Percentiles rank a stretch among this genome's conserved stretches.
Conservation (phyloP, 495 filamentous ascomycete genomes). For the Polyplosphaeria fusca region DNA sequence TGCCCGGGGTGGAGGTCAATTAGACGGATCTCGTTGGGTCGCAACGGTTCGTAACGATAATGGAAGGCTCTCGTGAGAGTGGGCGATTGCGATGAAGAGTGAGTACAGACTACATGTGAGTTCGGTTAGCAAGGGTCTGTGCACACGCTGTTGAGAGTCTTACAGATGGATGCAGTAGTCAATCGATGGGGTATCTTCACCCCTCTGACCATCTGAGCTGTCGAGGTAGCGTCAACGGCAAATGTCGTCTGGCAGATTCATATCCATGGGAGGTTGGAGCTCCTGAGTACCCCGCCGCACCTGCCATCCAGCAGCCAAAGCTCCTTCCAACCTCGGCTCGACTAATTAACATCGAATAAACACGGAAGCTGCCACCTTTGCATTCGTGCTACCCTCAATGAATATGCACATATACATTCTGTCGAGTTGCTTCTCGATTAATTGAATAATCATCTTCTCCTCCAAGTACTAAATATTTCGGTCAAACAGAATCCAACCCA, state of each 20-base stretch:
- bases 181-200: not conserved
- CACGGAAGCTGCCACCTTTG: too few species aligned
- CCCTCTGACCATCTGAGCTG: not conserved
- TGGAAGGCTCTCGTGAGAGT: not conserved
- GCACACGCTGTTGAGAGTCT: not conserved
- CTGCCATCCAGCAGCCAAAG: not conserved
- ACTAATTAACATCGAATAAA: too few species aligned
- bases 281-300: not conserved
- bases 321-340: too few species aligned
- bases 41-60: conserved; percentile 1
- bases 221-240: too few species aligned
- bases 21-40: conserved; percentile 11
- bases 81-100: not conserved
- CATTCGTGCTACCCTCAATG: too few species aligned
- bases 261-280: not conserved
- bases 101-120: not conserved
- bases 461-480: too few species aligned
- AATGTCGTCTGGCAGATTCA: too few species aligned
- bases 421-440: too few species aligned
- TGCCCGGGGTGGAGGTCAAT: conserved; percentile 7
- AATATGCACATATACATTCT: too few species aligned
- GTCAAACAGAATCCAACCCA: too few species aligned
- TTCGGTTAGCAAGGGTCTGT: not conserved
- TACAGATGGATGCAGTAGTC: not conserved
- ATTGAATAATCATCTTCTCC: too few species aligned